Evolutionary conservation across 2,329 filamentous ascomycete species (phyloP), one percentile per base, ranked within the genome.

Genomic region (Colletotrichum orchidophilum): DNA sequence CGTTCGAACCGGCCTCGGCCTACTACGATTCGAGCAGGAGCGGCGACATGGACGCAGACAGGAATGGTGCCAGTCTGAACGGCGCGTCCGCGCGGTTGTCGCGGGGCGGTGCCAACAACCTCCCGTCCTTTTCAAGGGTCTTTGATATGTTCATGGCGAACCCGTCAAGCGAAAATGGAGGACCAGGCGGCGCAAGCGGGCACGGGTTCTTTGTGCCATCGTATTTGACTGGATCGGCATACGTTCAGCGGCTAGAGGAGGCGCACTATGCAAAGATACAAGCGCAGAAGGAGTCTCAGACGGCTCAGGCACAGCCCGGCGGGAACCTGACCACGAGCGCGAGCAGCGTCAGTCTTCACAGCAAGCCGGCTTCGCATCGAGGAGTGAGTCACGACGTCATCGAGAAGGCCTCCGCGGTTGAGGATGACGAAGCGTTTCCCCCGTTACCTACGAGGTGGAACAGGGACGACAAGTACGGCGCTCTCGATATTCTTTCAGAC

Each of bases 381-480:
- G 95, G 94, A 24, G 90, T 97, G 83, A 90, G 93, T 18, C 94
- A 94, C 80, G 94, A 97, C 77, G 87, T 97, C 71, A 91, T 97
- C 75, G 96, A 98, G 83, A 91, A 93, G 74, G 84, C 90, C 33
- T 88, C 92, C 0, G 81, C 85, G 1, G 77, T 83, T 42, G 89
- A 92, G 46, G 89, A 93, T 39, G 90, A 93, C 59, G 83, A 86
- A 26, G 63, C 76, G 1, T 79, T 94, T 52, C 86, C 89, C 67
- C 92, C 93, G 9, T 86, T 98, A 74, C 96, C 96, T 21, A 91
- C 92, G 4, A 89, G 88, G 77, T 98, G 95, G 95, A 97, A 91
- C 75, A 92, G 91, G 58, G 85, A 88, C 35, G 95, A 98, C 80
- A 95, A 94, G 80, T 91, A 90, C 75, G 81, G 82, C 33, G 90